These are phyloP conservation scores for Clavispora carvajalis DNA, from an alignment of 805 yeast genomes.

Conservation along the genomic window DNA sequence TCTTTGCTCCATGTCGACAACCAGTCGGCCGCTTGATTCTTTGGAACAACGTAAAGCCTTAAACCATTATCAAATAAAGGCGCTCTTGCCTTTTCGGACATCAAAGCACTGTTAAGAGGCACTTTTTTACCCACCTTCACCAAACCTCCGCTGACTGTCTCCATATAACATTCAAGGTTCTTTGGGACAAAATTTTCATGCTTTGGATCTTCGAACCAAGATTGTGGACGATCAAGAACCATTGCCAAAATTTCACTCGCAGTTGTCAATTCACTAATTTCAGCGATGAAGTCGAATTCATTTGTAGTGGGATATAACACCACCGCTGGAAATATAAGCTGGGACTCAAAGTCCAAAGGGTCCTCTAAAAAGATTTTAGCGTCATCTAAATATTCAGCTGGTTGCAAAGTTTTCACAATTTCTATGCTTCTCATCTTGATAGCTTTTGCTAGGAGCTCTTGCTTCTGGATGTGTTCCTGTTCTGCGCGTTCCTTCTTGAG, in stretches of 20 bases:
- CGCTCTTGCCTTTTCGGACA: conserved; percentile 55
- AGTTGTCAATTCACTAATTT: conserved; percentile 66
- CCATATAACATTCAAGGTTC: conserved; percentile 71
- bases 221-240: conserved; percentile 58
- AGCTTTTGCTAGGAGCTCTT: conserved; percentile 51
- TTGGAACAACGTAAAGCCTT: conserved; percentile 76
- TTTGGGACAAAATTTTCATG: conserved; percentile 55
- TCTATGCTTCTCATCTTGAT: conserved; percentile 53
- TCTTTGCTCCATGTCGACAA: conserved; percentile 58
- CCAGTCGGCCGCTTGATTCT: conserved; percentile 61
- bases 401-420: conserved; percentile 44
- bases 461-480: conserved; percentile 37
- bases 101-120: conserved; percentile 57
- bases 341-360: conserved; percentile 64
- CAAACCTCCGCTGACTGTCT: conserved; percentile 77
- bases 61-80: conserved; percentile 75
- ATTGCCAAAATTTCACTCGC: conserved; percentile 57
- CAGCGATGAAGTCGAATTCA: conserved; percentile 78
- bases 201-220: conserved; percentile 61
- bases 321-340: conserved; percentile 75
- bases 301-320: conserved; percentile 76
- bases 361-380: conserved; percentile 58
- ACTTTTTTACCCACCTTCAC: conserved; percentile 79
- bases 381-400: conserved; percentile 51
- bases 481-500: conserved; percentile 33